Evolutionary conservation across 108 stramenopile genomes (phyloP).

Genomic region (Fragilariopsis cylindrus): DNA sequence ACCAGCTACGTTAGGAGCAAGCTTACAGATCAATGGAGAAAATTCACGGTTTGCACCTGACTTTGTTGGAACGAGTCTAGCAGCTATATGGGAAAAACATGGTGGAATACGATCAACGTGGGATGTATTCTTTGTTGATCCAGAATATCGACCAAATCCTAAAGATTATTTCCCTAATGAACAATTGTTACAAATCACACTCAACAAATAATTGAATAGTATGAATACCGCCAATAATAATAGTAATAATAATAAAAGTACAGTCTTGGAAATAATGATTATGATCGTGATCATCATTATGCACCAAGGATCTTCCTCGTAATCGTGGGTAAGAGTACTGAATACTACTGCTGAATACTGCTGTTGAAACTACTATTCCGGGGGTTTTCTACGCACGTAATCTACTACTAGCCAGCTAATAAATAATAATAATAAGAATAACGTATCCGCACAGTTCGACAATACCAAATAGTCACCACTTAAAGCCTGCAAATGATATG

Average conservation of each 20-base stretch:
- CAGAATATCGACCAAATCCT: conserved; percentile 85
- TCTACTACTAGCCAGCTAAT: no score
- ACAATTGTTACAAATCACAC: conserved; percentile 68
- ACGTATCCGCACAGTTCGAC: no score
- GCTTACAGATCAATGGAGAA: conserved; percentile 83
- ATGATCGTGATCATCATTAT: neutral
- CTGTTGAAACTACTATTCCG: no score
- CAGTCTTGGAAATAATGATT: neutral
- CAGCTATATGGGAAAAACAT: conserved; percentile 71
- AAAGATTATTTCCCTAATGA: conserved; percentile 89
- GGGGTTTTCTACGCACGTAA: no score
- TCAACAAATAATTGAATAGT: conserved; percentile 1
- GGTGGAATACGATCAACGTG: conserved; percentile 43
- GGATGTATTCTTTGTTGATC: conserved; percentile 86
- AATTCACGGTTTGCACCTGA: conserved; percentile 80
- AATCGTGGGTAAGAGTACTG: no score
- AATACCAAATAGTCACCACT: no score
- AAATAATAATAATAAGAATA: no score
- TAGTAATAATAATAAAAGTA: neutral
- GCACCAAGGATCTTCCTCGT: no score
- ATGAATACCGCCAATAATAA: neutral
- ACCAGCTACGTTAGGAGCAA: conserved; percentile 70
- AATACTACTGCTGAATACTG: no score
- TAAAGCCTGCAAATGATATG: no score
- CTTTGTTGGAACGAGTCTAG: conserved; percentile 70